These are phyloP conservation scores for Talaromyces piceae DNA, from an alignment of 2,329 filamentous ascomycete species.

Conservation along the genomic window DNA sequence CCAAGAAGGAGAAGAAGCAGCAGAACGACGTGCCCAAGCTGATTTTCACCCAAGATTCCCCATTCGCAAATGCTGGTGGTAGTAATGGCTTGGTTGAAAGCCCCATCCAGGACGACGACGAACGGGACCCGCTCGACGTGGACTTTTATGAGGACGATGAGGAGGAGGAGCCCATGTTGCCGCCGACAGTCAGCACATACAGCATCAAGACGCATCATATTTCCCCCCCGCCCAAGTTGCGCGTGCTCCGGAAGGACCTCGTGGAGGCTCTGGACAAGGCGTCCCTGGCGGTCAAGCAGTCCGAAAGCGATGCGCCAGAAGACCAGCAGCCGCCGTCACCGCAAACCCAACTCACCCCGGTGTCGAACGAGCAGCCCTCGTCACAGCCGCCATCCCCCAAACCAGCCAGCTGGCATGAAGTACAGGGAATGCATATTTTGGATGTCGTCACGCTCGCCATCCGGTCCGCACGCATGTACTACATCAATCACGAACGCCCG, in stretches of 20 bases:
- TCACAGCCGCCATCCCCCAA: conserved; percentile 16
- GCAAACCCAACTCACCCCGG: conserved; percentile 22
- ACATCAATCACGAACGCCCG: conserved; percentile 81
- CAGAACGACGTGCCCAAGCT: conserved; percentile 33
- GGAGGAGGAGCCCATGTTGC: conserved; percentile 70
- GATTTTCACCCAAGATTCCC: conserved; percentile 30
- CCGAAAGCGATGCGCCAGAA: conserved; percentile 23
- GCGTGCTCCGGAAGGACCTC: conserved; percentile 65
- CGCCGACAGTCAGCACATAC: conserved; percentile 96
- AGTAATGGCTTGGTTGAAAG: conserved; percentile 46
- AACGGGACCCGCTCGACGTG: conserved; percentile 33
- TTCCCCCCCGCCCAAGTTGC: conserved; percentile 74
- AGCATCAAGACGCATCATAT: conserved; percentile 74
- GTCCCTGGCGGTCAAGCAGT: conserved; percentile 54
- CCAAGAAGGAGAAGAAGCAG: conserved; percentile 51
- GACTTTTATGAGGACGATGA: conserved; percentile 55
- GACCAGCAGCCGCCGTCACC: conserved; percentile 15
- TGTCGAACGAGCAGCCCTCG: conserved; percentile 2
- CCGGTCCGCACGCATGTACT: conserved; percentile 89
- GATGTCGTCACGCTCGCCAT: conserved; percentile 95
- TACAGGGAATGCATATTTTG: conserved; percentile 85
- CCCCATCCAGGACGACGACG: conserved; percentile 44
- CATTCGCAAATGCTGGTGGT: conserved; percentile 31
- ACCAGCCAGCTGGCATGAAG: conserved; percentile 67
- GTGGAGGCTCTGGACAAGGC: conserved; percentile 63